Base-by-base conservation (phyloP, 768 basidiomycete species). In the Rhizopogon roseolus region DNA sequence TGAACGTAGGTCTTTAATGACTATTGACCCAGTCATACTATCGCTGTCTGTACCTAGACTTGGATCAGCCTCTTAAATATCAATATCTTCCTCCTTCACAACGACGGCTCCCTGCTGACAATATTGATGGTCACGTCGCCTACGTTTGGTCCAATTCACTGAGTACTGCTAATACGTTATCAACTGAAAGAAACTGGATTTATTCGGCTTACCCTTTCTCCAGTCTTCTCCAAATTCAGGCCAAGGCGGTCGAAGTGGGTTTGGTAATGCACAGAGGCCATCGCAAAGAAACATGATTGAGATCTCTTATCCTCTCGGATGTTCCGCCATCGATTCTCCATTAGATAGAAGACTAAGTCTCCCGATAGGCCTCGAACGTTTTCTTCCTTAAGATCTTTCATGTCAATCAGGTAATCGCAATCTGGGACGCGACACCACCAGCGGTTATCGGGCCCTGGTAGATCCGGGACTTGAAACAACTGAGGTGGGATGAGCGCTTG, bases 391-490 rank as follows among this genome's bases (percentile, higher is more conserved):
- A 76, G 66, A 32, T 73, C 54, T 34, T 79, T 65, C 11, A 86
- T 57, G 63, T 85, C 73, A 48, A 85, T 75, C 0, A 57, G 43
- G 54, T 78, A 73, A 5, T 54, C 19, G 64, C 85, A 86, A 6
- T 55, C 61, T 41, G 56, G 60, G 38, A 73, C 60, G 9, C 76
- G 74, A 58, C 85, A 86, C 57, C 66, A 64, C 85, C 85, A 86
- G 19, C 68, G 69, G 55, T 81, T 74, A 28, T 75, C 66, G 3
- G 74, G 74, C 6, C 65, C 64, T 8, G 72, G 74, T 38, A 82
- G 66, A 1, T 57, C 53, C 6, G 82, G 81, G 0, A 67, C 63
- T 8, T 61, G 45, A 37, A 63, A 66, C 45, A 73, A 63, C 46
- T 68, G 67, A 38, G 60, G 57, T 4, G 79, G 81, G 43, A 81